Base-by-base conservation (phyloP, 805 yeast species). In the Torulaspora franciscae region DNA sequence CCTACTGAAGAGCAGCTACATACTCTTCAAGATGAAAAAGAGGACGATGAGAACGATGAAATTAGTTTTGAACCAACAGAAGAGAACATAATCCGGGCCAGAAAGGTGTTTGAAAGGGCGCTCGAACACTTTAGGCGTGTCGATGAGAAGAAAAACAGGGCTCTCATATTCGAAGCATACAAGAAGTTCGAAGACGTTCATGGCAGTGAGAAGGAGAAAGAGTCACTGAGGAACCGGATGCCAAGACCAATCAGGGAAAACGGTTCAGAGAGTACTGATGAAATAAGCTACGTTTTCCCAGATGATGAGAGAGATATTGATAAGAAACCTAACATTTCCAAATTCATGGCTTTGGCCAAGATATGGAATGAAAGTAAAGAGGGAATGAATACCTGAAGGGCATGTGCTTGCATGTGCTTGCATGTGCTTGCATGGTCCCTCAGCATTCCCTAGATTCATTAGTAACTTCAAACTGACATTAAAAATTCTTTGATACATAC, bases 261-360 rank as follows among this genome's bases (percentile, higher is more conserved):
- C 14, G 42, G n/a, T 4, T 51, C 51, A 6, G 70, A 73, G 53
- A 81, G 77, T 2, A 57, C 70, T 2, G 75, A 75, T 45, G 73
- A 75, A 47, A 87, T 81, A 54, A 89, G 80, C 45, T 83, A 80
- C 60, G 65, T 75, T 4, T 87, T 84, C 55, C 86, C 90, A 1
- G 85, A 82, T 36, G 85, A 81, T 51, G 59, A 47, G 14, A 17
- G 81, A 35, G 85, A 80, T 51, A 59, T 43, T 11, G 22, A 36
- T 9, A 42, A 51, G 51, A 34, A 15, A 45, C 53, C 58, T 3
- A 51, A 54, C 23, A 51, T 51, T 9, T 54, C 64, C 11, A 71
- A 66, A 40, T 64, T 77, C 34, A 53, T 75, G 40, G 73, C 68
- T 22, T 68, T 74, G 53, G 81, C 81, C 0, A 68, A 66, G 52